Conservation (phyloP, 345 rosid species). For the Brassica napus region DNA sequence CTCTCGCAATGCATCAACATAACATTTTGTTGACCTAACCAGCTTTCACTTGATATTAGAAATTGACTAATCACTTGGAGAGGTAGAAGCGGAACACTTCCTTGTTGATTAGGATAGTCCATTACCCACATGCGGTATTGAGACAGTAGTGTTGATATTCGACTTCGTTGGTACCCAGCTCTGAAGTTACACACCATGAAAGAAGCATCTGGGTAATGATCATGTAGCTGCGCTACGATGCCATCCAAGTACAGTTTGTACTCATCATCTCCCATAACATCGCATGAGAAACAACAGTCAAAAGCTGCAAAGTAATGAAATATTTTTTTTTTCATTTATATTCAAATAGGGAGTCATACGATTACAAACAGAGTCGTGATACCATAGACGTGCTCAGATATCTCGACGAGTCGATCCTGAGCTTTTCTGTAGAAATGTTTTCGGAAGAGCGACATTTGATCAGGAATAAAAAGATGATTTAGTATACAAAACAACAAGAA, state of each 20-base stretch:
- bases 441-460: neutral
- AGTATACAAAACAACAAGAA: neutral
- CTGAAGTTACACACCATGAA: conserved; percentile 96
- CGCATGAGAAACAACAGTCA: conserved; percentile 95
- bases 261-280: conserved; percentile 85
- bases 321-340: neutral
- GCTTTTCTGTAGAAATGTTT: neutral
- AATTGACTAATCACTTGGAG: conserved; percentile 88
- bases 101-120: conserved; percentile 90
- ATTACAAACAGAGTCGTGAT: neutral
- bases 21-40: conserved; percentile 61
- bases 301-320: conserved; percentile 56
- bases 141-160: conserved; percentile 72
- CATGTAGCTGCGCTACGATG: conserved; percentile 89
- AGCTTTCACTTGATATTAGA: conserved; percentile 68
- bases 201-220: conserved; percentile 80
- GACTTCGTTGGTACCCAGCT: conserved; percentile 87
- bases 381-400: neutral
- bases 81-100: conserved; percentile 76
- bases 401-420: neutral
- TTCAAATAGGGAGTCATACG: neutral
- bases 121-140: conserved; percentile 89
- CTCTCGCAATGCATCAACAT: conserved; percentile 91
- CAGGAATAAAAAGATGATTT: neutral
- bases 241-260: conserved; percentile 87